These are phyloP conservation scores for Pseudogymnoascus sp. DNA, from an alignment of 2,329 filamentous ascomycete genomes.

Conservation along the genomic window DNA sequence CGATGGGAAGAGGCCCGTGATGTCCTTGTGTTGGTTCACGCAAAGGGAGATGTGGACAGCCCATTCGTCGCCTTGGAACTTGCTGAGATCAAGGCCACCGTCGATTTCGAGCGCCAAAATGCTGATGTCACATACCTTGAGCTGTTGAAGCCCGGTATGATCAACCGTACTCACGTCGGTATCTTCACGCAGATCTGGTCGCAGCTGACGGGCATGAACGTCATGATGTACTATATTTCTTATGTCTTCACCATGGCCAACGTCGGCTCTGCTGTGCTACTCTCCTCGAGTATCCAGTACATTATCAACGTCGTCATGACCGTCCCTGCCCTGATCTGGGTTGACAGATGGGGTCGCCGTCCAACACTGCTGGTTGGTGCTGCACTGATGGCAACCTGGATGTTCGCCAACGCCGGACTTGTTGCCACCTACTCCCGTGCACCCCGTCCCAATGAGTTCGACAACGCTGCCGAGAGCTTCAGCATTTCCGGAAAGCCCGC, in stretches of 20 bases:
- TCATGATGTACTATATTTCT: slow-evolving; percentile 63
- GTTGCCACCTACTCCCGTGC: slow-evolving; percentile 37
- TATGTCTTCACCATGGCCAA: slow-evolving; percentile 61
- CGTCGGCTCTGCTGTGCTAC: slow-evolving; percentile 46
- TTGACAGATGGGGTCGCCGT: slow-evolving; percentile 71
- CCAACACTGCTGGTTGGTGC: slow-evolving; percentile 58
- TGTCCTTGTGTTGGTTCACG: slow-evolving; percentile 44
- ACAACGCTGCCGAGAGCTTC: slow-evolving; percentile 39
- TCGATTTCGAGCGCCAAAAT: slow-evolving; percentile 65
- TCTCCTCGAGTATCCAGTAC: slow-evolving; percentile 64
- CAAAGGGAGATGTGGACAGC: slow-evolving; percentile 54
- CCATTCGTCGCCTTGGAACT: slow-evolving; percentile 62
- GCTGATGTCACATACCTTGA: slow-evolving; percentile 63
- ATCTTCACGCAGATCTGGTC: slow-evolving; percentile 70
- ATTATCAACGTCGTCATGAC: slow-evolving; percentile 78
- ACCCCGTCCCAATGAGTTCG: slow-evolving; percentile 30
- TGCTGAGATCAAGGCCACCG: slow-evolving; percentile 64
- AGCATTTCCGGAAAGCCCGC: slow-evolving; percentile 41
- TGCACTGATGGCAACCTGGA: slow-evolving; percentile 37
- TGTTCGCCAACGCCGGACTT: slow-evolving; percentile 40
- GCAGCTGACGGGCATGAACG: slow-evolving; percentile 71
- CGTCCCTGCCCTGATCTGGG: slow-evolving; percentile 63
- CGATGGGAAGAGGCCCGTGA: slow-evolving; percentile 47
- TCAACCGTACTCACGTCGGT: slow-evolving; percentile 65
- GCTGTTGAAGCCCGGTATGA: slow-evolving; percentile 64